Conservation (phyloP, 2,329 filamentous ascomycete species). For the Pseudopithomyces maydicus region DNA sequence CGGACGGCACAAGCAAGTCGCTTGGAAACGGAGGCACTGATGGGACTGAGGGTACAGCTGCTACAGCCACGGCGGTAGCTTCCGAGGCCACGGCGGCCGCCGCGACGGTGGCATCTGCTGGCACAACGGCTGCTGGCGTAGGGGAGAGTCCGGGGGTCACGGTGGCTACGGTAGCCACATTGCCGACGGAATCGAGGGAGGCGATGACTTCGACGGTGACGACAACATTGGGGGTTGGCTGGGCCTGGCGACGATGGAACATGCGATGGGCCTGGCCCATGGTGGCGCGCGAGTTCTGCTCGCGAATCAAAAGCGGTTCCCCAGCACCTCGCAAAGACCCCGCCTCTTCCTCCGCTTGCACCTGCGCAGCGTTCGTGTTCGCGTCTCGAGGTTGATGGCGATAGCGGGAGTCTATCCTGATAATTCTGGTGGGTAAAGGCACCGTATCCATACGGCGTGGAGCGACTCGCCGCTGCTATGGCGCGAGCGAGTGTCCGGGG, state of each 20-base stretch:
- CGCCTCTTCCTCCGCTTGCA: slow-evolving; percentile 20
- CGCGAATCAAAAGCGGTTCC: slow-evolving; percentile 24
- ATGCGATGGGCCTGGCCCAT: slow-evolving; percentile 40
- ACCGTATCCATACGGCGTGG: slow-evolving; percentile 36
- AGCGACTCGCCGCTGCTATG: slow-evolving; percentile 17
- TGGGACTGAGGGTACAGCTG: slow-evolving; percentile 21
- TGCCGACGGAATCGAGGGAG: slow-evolving; percentile 36
- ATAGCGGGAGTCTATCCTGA: slow-evolving; percentile 30
- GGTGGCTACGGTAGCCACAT: slow-evolving; percentile 31
- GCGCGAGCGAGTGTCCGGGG: slow-evolving; percentile 24
- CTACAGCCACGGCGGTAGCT: neutral
- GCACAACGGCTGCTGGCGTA: slow-evolving; percentile 7
- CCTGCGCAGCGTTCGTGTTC: slow-evolving; percentile 12
- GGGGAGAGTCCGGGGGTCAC: slow-evolving; percentile 16
- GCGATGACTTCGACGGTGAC: slow-evolving; percentile 38
- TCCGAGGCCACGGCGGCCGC: neutral
- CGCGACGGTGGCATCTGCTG: neutral
- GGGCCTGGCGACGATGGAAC: slow-evolving; percentile 39
- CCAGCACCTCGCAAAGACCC: slow-evolving; percentile 12
- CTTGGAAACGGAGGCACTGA: slow-evolving; percentile 43
- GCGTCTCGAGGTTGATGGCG: slow-evolving; percentile 23
- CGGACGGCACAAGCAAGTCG: slow-evolving; percentile 31
- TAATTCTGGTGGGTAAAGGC: slow-evolving; percentile 25
- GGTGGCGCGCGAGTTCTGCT: slow-evolving; percentile 25
- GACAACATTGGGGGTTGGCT: slow-evolving; percentile 19